Conservation (phyloP, 2,329 filamentous ascomycete genomes). For the Blastomyces parvus region DNA sequence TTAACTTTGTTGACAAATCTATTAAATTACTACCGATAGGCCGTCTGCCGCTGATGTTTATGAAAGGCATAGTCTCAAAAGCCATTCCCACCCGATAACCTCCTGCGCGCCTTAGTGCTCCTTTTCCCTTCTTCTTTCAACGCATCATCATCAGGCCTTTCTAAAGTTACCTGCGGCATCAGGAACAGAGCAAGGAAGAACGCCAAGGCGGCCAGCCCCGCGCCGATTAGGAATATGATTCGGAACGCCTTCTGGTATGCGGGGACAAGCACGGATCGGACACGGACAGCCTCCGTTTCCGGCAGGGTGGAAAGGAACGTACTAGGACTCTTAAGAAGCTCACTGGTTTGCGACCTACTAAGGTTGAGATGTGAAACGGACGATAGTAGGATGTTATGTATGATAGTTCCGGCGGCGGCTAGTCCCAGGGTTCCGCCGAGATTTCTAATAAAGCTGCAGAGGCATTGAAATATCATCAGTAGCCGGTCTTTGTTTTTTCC, state of each 20-base stretch:
- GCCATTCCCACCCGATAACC: neutral
- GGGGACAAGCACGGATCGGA: constrained; percentile 24
- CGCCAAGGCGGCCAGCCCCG: constrained; percentile 28
- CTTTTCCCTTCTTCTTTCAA: constrained; percentile 12
- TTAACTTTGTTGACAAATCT: no score
- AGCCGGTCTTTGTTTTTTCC: neutral
- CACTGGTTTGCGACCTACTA: constrained; percentile 16
- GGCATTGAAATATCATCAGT: constrained; percentile 2
- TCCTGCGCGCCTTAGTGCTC: neutral
- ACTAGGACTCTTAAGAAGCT: constrained; percentile 25
- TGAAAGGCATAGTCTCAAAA: neutral
- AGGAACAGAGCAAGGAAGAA: constrained; percentile 27
- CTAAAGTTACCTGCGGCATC: constrained; percentile 31
- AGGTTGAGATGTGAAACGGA: constrained; percentile 23
- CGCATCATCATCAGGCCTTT: constrained; percentile 11
- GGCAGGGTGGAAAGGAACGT: constrained; percentile 24
- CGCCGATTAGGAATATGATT: constrained; percentile 33
- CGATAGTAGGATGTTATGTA: constrained; percentile 23
- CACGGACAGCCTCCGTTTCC: constrained; percentile 14
- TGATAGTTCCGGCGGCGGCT: constrained; percentile 33
- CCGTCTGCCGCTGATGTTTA: neutral
- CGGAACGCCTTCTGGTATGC: constrained; percentile 34
- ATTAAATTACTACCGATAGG: no score
- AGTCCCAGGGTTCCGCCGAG: constrained; percentile 35
- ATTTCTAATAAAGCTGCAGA: constrained; percentile 32